Percentiles rank a stretch among this genome's conserved stretches.
Evolutionary conservation across 2,329 filamentous ascomycete species (phyloP).

Genomic region (Sordariomycetes sp.): DNA sequence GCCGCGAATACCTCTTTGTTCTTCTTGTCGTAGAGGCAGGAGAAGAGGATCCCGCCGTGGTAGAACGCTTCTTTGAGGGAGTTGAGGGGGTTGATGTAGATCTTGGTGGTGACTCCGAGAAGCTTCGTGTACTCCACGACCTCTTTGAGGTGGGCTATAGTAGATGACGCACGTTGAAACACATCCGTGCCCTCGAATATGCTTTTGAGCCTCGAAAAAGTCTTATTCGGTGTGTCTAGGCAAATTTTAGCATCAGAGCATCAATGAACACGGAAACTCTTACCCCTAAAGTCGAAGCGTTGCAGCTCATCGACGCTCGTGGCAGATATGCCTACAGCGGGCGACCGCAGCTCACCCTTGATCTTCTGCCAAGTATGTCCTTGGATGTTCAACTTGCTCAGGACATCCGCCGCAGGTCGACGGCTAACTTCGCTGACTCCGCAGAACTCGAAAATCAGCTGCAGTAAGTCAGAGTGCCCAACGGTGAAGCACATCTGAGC

Average conservation of each 20-base stretch:
- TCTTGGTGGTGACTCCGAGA: conserved; percentile 65
- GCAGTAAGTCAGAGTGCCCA: conserved; percentile 79
- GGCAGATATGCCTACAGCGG: conserved; percentile 70
- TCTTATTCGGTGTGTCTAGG: conserved; percentile 47
- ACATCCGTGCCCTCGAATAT: conserved; percentile 55
- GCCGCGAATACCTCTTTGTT: conserved; percentile 82
- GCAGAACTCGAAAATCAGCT: conserved; percentile 85
- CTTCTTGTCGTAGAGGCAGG: conserved; percentile 81
- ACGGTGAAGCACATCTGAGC: conserved; percentile 80
- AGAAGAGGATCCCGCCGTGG: conserved; percentile 75
- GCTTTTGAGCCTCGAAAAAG: conserved; percentile 47
- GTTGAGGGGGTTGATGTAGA: conserved; percentile 77
- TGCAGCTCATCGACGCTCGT: conserved; percentile 87
- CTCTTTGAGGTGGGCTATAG: conserved; percentile 71
- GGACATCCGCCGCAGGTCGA: conserved; percentile 65
- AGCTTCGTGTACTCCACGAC: conserved; percentile 69
- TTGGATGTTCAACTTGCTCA: conserved; percentile 81
- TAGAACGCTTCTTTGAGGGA: conserved; percentile 92
- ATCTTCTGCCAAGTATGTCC: conserved; percentile 78
- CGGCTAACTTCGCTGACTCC: conserved; percentile 63
- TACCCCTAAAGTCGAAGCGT: conserved; percentile 82
- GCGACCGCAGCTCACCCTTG: conserved; percentile 70
- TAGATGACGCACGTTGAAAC: conserved; percentile 65
- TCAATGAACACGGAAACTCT: conserved; percentile 9
- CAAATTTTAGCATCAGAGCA: conserved; percentile 12